Evolutionary conservation across 805 yeast species (phyloP), one percentile per base, ranked within the genome.

Genomic region (Candida sonorensis): DNA sequence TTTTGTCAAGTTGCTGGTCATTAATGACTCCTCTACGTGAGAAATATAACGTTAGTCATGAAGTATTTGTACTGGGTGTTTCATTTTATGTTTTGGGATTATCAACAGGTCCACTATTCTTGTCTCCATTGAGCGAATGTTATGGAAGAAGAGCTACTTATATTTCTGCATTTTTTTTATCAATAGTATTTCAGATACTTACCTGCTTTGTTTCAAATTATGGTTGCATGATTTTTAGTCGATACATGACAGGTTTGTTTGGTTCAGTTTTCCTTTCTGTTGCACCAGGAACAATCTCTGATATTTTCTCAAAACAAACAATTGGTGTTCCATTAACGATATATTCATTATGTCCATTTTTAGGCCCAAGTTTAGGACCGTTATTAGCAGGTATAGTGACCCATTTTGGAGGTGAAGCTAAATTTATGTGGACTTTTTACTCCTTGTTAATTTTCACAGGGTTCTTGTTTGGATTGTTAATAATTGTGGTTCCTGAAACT

Each of bases 271-370:
- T 86, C 25, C 61, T 83, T 42, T 74, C 80, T 39, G 79, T 81
- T 20, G 85, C 86, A 8, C 87, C 88, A 22, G 94, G 92, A 14
- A 68, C 82, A 1, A 61, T 83, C 27, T 76, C 85, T 9, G 94
- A 83, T 53, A 64, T 82, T 35, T 83, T 76, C 62, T 61, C 61
- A 13, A 75, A 75, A 36, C 56, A 64, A 33, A 69, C 75, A 26
- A 72, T 86, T 34, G 83, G 84, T 20, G 57, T 67, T 8, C 87
- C 92, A 2, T 69, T 83, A 72, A 72, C 84, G 3, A 56, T 78
- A 4, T 81, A 71, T 46, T 67, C 83, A 0, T 59, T 79, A 12
- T 67, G 77, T 3, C 84, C 85, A 2, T 70, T 78, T 34, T 48
- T 75, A 26, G 92, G 90, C 0, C 90, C 92, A 2, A 68, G 79